Conservation (phyloP, 2,329 filamentous ascomycete species). For the Talaromyces islandicus region DNA sequence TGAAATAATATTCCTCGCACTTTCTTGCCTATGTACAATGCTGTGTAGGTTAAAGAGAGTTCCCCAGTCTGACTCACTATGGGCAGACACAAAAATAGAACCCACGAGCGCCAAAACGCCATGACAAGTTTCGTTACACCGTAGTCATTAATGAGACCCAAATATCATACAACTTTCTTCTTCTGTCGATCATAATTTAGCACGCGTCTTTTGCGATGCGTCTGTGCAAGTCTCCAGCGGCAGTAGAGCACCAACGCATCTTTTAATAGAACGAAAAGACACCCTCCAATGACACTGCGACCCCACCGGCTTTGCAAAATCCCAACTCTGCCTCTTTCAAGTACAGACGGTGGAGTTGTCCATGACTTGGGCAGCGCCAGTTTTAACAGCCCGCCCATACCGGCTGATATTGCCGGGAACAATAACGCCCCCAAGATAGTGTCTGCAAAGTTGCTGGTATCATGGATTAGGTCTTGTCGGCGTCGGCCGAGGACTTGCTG, state of each 20-base stretch:
- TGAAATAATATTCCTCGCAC: not conserved
- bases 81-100: not conserved
- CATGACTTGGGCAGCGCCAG: constrained; percentile 62
- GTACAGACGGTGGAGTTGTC: constrained; percentile 44
- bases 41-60: not conserved
- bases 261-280: constrained; percentile 79
- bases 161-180: constrained; percentile 20
- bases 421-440: constrained; percentile 64
- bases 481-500: constrained; percentile 31
- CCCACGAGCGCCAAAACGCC: not conserved
- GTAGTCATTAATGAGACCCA: not conserved
- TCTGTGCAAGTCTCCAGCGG: constrained; percentile 43
- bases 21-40: not conserved
- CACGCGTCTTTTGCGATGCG: constrained; percentile 41
- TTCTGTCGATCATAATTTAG: constrained; percentile 41
- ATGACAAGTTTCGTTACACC: constrained; percentile 1
- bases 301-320: constrained; percentile 83
- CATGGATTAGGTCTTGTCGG: constrained; percentile 46
- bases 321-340: constrained; percentile 48
- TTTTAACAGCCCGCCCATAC: constrained; percentile 70
- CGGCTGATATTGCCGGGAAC: constrained; percentile 74
- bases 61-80: not conserved
- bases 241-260: constrained; percentile 58
- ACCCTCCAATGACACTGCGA: constrained; percentile 80
- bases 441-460: constrained; percentile 51